Percentiles rank a stretch among this genome's conserved stretches.
Evolutionary conservation across 2,329 filamentous ascomycete genomes (phyloP).

Genomic region (Cladosporium sp.): DNA sequence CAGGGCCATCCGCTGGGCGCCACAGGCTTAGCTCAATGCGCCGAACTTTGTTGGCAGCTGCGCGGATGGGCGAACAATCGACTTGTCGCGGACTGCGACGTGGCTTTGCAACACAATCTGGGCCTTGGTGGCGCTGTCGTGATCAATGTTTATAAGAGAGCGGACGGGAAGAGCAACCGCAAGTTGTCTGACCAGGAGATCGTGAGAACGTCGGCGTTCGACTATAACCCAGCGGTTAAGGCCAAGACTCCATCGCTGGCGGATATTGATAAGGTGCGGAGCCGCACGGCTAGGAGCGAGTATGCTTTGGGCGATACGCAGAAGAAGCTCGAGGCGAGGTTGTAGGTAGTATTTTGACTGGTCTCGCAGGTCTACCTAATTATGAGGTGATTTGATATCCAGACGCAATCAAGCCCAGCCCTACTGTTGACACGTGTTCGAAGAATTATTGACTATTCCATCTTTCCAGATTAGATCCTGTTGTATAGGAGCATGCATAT

Average conservation of each 20-base stretch:
- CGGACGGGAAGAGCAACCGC: slow-evolving; percentile 68
- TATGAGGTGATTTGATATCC: not conserved
- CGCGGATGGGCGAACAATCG: slow-evolving; percentile 89
- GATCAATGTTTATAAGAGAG: slow-evolving; percentile 82
- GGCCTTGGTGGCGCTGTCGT: slow-evolving; percentile 88
- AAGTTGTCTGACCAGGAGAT: slow-evolving; percentile 64
- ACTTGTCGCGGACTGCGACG: slow-evolving; percentile 62
- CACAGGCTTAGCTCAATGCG: slow-evolving; percentile 87
- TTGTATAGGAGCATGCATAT: not conserved
- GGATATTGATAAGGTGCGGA: slow-evolving; percentile 68
- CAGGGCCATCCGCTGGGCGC: slow-evolving; percentile 84
- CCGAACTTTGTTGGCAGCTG: slow-evolving; percentile 91
- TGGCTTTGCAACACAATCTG: slow-evolving; percentile 86
- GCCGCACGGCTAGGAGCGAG: slow-evolving; percentile 63
- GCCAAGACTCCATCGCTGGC: slow-evolving; percentile 82
- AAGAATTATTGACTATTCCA: not conserved
- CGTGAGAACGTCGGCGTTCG: slow-evolving; percentile 67
- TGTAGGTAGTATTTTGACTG: slow-evolving; percentile 43
- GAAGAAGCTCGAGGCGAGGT: slow-evolving; percentile 69
- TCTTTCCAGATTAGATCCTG: not conserved
- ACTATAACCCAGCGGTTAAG: slow-evolving; percentile 88
- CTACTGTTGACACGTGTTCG: not conserved
- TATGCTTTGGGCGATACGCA: slow-evolving; percentile 79
- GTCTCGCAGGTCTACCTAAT: not conserved
- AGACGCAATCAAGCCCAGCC: not conserved